These are phyloP conservation scores for Bruguiera hainesii DNA, from an alignment of 441 rosid genomes.

Conservation along the genomic window DNA sequence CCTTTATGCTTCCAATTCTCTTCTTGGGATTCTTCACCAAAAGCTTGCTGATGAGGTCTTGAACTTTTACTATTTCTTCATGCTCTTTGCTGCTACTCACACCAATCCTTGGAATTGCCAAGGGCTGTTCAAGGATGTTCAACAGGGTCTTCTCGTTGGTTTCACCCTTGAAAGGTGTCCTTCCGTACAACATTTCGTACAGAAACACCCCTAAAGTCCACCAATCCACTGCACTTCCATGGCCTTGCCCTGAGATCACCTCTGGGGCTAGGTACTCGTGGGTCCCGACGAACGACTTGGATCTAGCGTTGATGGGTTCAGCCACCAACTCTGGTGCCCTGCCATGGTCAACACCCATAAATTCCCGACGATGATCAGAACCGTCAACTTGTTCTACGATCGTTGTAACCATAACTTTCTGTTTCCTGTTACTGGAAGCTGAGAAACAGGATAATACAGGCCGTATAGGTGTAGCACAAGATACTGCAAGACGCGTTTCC, in stretches of 20 bases:
- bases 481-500: slow-evolving; percentile 46
- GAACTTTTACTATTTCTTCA: slow-evolving; percentile 47
- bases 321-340: slow-evolving; percentile 52
- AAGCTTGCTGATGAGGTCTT: slow-evolving; percentile 63
- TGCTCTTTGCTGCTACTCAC: slow-evolving; percentile 43
- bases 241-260: slow-evolving; percentile 81
- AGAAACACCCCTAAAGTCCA: slow-evolving; percentile 87
- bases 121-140: slow-evolving; percentile 72
- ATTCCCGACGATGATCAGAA: slow-evolving; percentile 23
- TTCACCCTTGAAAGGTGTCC: slow-evolving; percentile 75
- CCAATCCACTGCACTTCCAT: slow-evolving; percentile 94
- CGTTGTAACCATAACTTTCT: slow-evolving; percentile 39
- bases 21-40: slow-evolving; percentile 64
- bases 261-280: slow-evolving; percentile 92
- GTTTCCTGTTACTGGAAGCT: slow-evolving; percentile 27
- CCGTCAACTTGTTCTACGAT: slow-evolving; percentile 66
- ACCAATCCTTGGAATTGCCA: slow-evolving; percentile 55
- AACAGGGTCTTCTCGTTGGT: slow-evolving; percentile 67
- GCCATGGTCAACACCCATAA: neutral
- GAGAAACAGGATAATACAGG: slow-evolving; percentile 74
- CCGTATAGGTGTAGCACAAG: slow-evolving; percentile 55
- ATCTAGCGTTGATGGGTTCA: slow-evolving; percentile 64
- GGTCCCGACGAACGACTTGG: slow-evolving; percentile 91
- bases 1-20: slow-evolving; percentile 60
- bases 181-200: slow-evolving; percentile 81